phyloP scores from a whole-genome alignment of 805 yeast genomes.

The Metahyphopichia silvanorum region DNA sequence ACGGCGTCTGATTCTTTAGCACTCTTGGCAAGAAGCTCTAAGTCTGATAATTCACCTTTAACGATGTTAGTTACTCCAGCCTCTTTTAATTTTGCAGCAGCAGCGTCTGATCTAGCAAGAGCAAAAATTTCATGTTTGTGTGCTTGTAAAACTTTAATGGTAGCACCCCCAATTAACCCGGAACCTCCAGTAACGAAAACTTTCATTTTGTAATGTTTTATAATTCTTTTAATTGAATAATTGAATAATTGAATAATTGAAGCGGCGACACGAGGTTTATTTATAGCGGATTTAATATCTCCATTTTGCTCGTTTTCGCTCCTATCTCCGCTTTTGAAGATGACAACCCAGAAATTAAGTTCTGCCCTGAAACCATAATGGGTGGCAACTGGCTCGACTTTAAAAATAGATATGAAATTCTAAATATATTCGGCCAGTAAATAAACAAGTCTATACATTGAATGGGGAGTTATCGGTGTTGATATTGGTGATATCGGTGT shows the following conservation, averaged over 20 bases:
- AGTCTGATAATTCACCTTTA: constrained; percentile 24
- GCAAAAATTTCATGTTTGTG: constrained; percentile 24
- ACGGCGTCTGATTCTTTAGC: constrained; percentile 31
- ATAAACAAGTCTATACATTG: too few relatives aligned
- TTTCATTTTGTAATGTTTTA: constrained; percentile 13
- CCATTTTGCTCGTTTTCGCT: background rate
- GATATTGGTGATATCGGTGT: too few relatives aligned
- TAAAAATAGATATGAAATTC: too few relatives aligned
- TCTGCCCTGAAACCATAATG: too few relatives aligned
- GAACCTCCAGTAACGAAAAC: constrained; percentile 35
- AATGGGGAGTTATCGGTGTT: too few relatives aligned
- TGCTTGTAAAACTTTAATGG: constrained; percentile 10
- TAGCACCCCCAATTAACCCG: constrained; percentile 25
- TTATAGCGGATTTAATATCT: background rate
- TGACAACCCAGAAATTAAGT: too few relatives aligned
- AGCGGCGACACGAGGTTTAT: background rate
- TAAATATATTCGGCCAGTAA: too few relatives aligned
- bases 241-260: background rate
- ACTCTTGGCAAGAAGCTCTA: constrained; percentile 21
- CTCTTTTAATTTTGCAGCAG: constrained; percentile 18
- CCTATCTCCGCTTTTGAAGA: background rate
- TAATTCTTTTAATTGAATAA: background rate
- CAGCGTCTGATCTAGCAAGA: constrained; percentile 26
- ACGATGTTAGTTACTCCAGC: constrained; percentile 24
- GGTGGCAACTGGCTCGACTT: too few relatives aligned